A percentile compares a stretch with the other conserved stretches of the same genome.
Evolutionary conservation across 2,329 filamentous ascomycete species (phyloP).

Genomic region (Neofusicoccum parvum): DNA sequence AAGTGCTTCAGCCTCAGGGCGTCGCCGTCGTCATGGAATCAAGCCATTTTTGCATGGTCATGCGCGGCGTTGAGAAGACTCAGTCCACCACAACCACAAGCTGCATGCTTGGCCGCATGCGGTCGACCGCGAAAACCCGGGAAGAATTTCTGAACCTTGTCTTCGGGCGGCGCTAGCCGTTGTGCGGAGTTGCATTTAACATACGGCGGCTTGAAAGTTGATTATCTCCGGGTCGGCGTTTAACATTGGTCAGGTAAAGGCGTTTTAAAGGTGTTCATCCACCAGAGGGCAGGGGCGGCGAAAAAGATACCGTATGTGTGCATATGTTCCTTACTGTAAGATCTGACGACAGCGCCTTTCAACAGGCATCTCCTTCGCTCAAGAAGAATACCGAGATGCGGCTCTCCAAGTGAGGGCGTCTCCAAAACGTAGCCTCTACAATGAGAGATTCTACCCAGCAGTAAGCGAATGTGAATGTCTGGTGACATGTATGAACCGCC

Average conservation of each 20-base stretch:
- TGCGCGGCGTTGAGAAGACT: conserved; percentile 96
- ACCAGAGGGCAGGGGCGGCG: conserved; percentile 18
- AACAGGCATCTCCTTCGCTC: conserved; percentile 8
- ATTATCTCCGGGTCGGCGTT: not conserved
- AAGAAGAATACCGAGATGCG: not conserved
- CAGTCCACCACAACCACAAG: conserved; percentile 86
- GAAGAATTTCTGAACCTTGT: conserved; percentile 89
- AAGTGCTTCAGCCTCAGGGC: conserved; percentile 89
- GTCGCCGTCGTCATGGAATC: conserved; percentile 98
- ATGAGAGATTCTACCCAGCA: not conserved
- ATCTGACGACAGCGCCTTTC: conserved; percentile 16
- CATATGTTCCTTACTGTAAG: conserved; percentile 12
- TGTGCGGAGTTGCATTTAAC: not conserved
- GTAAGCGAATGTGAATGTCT: not conserved
- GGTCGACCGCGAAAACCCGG: conserved; percentile 86
- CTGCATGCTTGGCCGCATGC: conserved; percentile 96
- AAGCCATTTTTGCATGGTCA: conserved; percentile 96
- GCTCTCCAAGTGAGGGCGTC: not conserved
- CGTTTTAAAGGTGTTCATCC: conserved; percentile 21
- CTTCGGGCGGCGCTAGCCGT: conserved; percentile 9
- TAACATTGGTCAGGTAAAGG: conserved; percentile 8
- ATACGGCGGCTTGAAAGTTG: not conserved
- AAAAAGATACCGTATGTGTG: conserved; percentile 18
- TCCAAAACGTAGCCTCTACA: not conserved
- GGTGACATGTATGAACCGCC: not conserved